These are phyloP conservation scores for Vitis rotundifolia DNA, from an alignment of 164 flowering plant genomes.

Conservation along the genomic window DNA sequence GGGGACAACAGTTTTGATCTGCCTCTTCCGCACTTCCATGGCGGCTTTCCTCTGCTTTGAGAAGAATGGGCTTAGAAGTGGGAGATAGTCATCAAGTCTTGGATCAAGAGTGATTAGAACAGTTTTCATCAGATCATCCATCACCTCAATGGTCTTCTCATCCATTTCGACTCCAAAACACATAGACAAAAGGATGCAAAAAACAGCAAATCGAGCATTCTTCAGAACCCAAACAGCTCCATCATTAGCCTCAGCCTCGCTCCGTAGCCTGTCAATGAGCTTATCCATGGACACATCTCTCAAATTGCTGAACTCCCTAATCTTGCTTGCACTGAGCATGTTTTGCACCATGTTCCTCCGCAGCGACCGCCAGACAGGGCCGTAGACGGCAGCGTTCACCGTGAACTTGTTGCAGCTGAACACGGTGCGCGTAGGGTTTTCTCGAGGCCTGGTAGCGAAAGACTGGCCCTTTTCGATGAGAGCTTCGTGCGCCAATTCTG, in stretches of 20 bases:
- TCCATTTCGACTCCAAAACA: constrained; percentile 89
- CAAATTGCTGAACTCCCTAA: constrained; percentile 50
- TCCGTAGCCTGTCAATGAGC: constrained; percentile 43
- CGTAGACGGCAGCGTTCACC: constrained; percentile 83
- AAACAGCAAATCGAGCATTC: constrained; percentile 78
- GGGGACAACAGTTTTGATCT: constrained; percentile 55
- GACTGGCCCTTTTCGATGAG: constrained; percentile 55
- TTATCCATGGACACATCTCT: constrained; percentile 67
- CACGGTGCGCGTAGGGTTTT: constrained; percentile 73
- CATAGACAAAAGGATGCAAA: constrained; percentile 79
- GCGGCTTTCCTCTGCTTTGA: constrained; percentile 60
- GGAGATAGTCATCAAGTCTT: constrained; percentile 78
- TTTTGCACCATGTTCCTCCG: constrained; percentile 92
- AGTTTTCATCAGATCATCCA: constrained; percentile 69
- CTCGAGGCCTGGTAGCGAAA: constrained; percentile 75
- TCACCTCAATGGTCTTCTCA: constrained; percentile 44
- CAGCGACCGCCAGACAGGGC: constrained; percentile 85
- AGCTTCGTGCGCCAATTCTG: constrained; percentile 70
- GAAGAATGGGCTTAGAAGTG: constrained; percentile 71
- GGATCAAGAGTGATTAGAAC: constrained; percentile 66
- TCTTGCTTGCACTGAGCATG: constrained; percentile 58
- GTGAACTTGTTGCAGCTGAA: constrained; percentile 89
- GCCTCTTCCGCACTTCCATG: constrained; percentile 57
- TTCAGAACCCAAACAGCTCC: constrained; percentile 76
- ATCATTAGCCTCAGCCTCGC: constrained; percentile 47